Percentiles rank a stretch among this genome's conserved stretches.
These are phyloP conservation scores for Lactarius indigo DNA, from an alignment of 768 basidiomycete species.

Conservation along the genomic window DNA sequence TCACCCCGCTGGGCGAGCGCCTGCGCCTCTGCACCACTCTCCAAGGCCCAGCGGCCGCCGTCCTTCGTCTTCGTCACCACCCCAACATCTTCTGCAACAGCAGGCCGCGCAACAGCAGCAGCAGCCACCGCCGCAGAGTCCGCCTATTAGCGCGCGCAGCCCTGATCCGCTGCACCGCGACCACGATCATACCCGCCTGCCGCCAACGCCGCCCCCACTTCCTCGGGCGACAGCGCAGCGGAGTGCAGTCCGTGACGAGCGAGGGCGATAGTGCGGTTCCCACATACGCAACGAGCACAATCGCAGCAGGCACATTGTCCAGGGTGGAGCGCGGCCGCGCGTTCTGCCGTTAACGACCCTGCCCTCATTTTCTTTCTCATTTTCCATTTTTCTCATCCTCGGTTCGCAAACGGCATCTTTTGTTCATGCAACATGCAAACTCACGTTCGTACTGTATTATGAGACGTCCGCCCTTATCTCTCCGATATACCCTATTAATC, in stretches of 20 bases:
- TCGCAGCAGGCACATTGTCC: background rate
- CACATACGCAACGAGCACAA: background rate
- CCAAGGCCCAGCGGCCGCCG: conserved; percentile 27
- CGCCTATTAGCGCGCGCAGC: conserved; percentile 18
- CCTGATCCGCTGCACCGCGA: conserved; percentile 1
- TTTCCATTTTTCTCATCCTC: background rate
- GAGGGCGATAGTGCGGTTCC: conserved; percentile 7
- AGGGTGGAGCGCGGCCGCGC: background rate
- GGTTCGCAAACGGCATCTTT: background rate
- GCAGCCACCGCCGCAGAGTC: conserved; percentile 6
- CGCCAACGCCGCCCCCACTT: conserved; percentile 11
- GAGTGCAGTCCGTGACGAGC: conserved; percentile 14
- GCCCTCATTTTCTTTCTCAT: background rate
- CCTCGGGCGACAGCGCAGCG: conserved; percentile 5
- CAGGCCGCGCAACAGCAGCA: conserved; percentile 6
- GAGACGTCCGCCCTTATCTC: background rate
- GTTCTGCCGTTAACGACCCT: background rate
- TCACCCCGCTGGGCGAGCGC: conserved; percentile 29
- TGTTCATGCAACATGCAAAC: background rate
- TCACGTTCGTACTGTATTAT: background rate
- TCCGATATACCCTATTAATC: background rate
- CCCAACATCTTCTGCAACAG: conserved; percentile 8
- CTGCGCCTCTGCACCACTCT: conserved; percentile 23
- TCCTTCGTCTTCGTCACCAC: conserved; percentile 17
- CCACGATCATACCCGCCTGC: background rate